Base-by-base conservation (phyloP, 2,329 filamentous ascomycete genomes). In the Amauroascus niger region DNA sequence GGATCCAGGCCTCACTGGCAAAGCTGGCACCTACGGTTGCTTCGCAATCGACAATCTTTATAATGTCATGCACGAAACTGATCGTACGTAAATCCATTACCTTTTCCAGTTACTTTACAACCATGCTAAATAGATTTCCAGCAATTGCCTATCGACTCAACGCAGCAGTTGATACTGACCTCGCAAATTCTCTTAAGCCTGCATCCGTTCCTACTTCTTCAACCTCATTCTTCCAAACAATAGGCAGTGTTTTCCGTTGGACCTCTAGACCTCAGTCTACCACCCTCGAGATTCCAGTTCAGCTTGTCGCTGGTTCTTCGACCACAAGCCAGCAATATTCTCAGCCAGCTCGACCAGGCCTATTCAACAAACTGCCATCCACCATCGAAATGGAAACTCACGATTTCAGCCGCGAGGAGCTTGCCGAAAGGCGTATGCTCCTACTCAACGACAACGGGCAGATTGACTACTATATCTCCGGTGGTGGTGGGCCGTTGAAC, bases 371-470 rank as follows among this genome's bases (percentile, higher is more conserved):
- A 49, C 75, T 79, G 28, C 74, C 86, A 9, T 78, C 84, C 0
- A 83, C 81, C 0, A 82, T 97, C n/a, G 93, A 98, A 68, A 78
- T 98, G 49, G 91, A 97, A 65, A 91, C 91, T 0, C 93, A 97
- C 65, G 87, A 98, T 67, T 98, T 98, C 66, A 86, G 86, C 0
- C 80, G 88, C 2, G 91, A 97, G 68, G 90, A 96, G 63, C 80
- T 95, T 51, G 91, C 90, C 0, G 93, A 97, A 72, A 88, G 85
- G 66, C 84, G 91, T 61, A 89, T 90, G 59, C 84, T 83, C 57
- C 69, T 95, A 6, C 79, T 98, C 3, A 98, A 98, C 61, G 93
- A 98, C 63, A 97, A 97, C 60, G 91, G 90, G 0, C 93, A 98
- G 70, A 84, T 98, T 39, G 93, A 98, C 67, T 98, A 82, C 69